Evolutionary conservation across 2,329 filamentous ascomycete species (phyloP), one percentile per base, ranked within the genome.

Genomic region (Apiospora kogelbergensis): DNA sequence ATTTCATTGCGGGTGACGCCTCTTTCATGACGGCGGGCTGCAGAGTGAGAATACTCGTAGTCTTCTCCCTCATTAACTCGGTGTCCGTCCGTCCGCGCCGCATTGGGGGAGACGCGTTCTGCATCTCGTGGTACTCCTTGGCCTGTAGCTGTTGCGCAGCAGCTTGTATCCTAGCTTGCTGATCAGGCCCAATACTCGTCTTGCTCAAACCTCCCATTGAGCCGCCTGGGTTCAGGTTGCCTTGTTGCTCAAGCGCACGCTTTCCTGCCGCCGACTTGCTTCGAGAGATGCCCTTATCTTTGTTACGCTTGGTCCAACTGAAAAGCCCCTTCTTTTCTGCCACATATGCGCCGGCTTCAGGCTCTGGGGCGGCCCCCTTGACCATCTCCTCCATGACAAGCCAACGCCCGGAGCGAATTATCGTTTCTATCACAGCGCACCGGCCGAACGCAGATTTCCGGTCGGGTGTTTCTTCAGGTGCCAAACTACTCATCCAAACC

Each of bases 401-500:
- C 96, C 96, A 99, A 71, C 91, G 91, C 26, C 94, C 93, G 67
- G 90, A 89, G 53, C 86, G 85, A 70, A 98, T 96, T 17, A 88
- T 85, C 0, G 96, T 98, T 80, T 99, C 96, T 63, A 98, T 88
- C 46, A 99, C 86, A 24, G 96, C 94, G 76, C 96, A 99, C 72
- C 96, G 89, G 45, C 96, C 96, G 78, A 99, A 99, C 0, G 95
- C 94, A 6, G 95, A 91, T 79, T 99, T 99, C 70, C 96, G 90
- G 63, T 91, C 87, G 0, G 90, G 81, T 0, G 95, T 93, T 81
- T 99, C 96, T 76, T 99, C 96, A 0, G 90, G 92, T 1, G 95
- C 94, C 76, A 99, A 83, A 84, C 95, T 98, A 74, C 90, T 97
- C 86, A 99, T 98, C 96, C 96, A 99, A 4, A 98, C 96, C 95